Base-by-base conservation (phyloP, 306 rosid species). In the Mucuna pruriens region DNA sequence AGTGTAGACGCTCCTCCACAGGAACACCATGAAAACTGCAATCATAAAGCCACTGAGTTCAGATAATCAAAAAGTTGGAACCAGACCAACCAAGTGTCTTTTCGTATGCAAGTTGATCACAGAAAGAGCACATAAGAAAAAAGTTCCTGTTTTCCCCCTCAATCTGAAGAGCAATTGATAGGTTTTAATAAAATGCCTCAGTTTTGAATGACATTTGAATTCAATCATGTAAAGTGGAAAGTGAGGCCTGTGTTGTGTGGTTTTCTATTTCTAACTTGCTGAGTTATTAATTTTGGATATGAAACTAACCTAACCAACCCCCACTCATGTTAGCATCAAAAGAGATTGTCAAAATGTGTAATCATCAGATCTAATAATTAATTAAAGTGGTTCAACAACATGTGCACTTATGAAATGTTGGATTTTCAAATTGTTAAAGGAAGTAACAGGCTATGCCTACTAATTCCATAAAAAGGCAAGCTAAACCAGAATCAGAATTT, bases 1-100 rank as follows among this genome's bases (percentile, higher is more conserved):
- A 92, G 74, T 95, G 98, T 60, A 89, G 82, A 61, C 97, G 89
- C 68, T 95, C 99, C 90, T 94, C 98, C 0, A 89, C 90, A 38
- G 97, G 98, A 84, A 92, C 98, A 81, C 97, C 98, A 85, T 94
- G 93, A 85, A 92, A 94, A 73, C 98, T 94, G 85, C 72, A 84
- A 78, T 45, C 19, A 78, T 22, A 17, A 49, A 17, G 23, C 19
- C 15, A 49, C 34, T 16, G 8, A 68, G 15, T 44, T 78, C 62
- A 20, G 29, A 23, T 51, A 36, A 82, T 78, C 2, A 51, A 65
- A 49, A 81, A 80, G 2, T 40, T 34, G 22, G 55, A 52, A 71
- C 6, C 15, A 48, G 57, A n/a, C n/a, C n/a, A 17, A 42, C 16
- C 40, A 12, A 57, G 13, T 25, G 63, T 4, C 45, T 51, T 69